Base-by-base conservation (phyloP, 1,284 basidiomycete species). In the Papiliotrema flavescens region DNA sequence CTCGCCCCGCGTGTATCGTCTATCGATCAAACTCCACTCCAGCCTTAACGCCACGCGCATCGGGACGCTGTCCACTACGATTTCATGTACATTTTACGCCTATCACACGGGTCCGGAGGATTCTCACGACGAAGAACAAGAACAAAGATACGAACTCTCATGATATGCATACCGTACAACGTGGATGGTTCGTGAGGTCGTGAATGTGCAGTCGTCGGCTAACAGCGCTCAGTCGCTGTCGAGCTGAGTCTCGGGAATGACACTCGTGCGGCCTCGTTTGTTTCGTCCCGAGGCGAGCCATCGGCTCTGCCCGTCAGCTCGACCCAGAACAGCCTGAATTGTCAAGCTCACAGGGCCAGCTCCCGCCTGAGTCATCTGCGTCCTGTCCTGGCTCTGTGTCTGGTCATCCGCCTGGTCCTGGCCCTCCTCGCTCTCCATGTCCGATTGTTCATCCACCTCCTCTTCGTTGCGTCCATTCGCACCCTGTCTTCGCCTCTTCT, bases 371-470 rank as follows among this genome's bases (percentile, higher is more conserved):
- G 37, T 32, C 15, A 8, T 37, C 34, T 47, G 51, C 14, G 44
- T 32, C 32, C 32, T 34, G 17, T 14, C 20, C 23, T 53, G 44
- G 24, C 23, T 41, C 20, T 35, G 44, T 46, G 59, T 53, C 14
- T 55, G 55, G 34, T 60, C 59, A 47, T 55, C 48, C 26, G 52
- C 53, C 2, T 55, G 55, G n/a, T 57, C 60, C 6, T 50, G 56
- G 23, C 62, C 61, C 23, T 62, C 63, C 14, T 54, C 56, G 28
- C 56, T 56, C 13, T 54, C 58, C 7, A 55, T 63, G 1, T 64
- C 69, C 19, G 49, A 57, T 22, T 59, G 59, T 6, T 56, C 62
- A 13, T 61, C 55, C 26, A 55, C 58, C 2, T 48, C 62, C n/a
- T 55, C 51, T 26, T 37, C 54, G 11, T 24, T 47, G 46, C 34